Base-by-base conservation (phyloP, 2,329 filamentous ascomycete genomes). In the Hypoxylon sp. region DNA sequence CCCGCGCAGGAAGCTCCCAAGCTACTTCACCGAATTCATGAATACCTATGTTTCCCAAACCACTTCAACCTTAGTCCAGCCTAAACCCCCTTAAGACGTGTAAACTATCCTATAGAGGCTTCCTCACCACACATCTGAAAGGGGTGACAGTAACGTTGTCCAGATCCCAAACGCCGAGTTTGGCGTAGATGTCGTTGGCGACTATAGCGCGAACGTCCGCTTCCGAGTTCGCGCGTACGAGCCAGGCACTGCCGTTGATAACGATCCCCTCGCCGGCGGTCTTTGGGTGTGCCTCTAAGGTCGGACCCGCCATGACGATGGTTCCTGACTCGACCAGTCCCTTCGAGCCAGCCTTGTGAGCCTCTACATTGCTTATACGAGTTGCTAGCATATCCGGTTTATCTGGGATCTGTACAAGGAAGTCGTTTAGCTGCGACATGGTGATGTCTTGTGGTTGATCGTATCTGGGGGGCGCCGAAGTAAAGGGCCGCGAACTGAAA, bases 361-460 rank as follows among this genome's bases (percentile, higher is more conserved):
- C 61, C 6, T 61, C 63, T 9, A 70, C 42, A 28, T 71, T 66
- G 38, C 58, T 55, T 18, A 62, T 22, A 0, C 70, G 70, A 26
- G 63, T 59, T n/a, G 58, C 26, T 3, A 67, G 46, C 18, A 52
- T 40, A 9, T 54, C 48, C 0, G 69, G 65, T 38, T 57, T 67
- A 61, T 72, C 69, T 4, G 67, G 65, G 38, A 72, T 59, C 24
- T 67, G 52, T 3, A 72, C 69, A 3, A 72, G 58, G 38, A 70
- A 72, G 48, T 72, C 70, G 50, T 71, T 70, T 9, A 64, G 22
- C 24, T 61, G 63, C 14, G 66, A 69, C 66, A 69, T 69, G 28
- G 28, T 54, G 36, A 16, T 36, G 18, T 2, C 22, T 20, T 32
- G n/a, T 6, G 16, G 8, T 12, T 45, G n/a, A 1, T 12, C 24